A percentile compares a stretch with the other conserved stretches of the same genome.
These are phyloP conservation scores for Hypsizygus marmoreus DNA, from an alignment of 768 basidiomycete species.

Conservation along the genomic window DNA sequence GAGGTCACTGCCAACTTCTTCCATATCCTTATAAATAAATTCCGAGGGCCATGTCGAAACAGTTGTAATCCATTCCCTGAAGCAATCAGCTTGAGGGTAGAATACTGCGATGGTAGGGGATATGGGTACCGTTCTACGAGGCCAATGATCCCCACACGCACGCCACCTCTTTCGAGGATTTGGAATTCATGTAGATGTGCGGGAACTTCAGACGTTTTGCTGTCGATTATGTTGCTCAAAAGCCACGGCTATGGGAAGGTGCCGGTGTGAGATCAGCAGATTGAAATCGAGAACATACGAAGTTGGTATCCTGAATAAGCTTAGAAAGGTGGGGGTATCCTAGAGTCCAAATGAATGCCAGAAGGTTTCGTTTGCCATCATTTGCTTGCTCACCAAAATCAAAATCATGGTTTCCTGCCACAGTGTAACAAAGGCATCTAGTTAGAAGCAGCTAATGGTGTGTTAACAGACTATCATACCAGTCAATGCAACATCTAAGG, in stretches of 20 bases:
- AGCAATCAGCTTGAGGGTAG: not conserved
- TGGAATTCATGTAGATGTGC: slow-evolving; percentile 59
- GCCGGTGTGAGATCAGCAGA: slow-evolving; percentile 1
- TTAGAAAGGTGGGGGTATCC: slow-evolving; percentile 67
- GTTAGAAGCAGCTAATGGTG: too few species aligned
- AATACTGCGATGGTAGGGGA: not conserved
- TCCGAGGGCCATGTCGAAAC: slow-evolving; percentile 83
- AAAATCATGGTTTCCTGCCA: slow-evolving; percentile 87
- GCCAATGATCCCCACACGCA: slow-evolving; percentile 81
- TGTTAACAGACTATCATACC: slow-evolving; percentile 56
- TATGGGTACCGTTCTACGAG: slow-evolving; percentile 77
- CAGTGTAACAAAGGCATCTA: too few species aligned
- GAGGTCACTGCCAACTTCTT: slow-evolving; percentile 66
- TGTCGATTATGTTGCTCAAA: slow-evolving; percentile 83
- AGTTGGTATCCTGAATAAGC: slow-evolving; percentile 71
- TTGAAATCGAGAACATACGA: slow-evolving; percentile 48
- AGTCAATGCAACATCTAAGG: slow-evolving; percentile 77
- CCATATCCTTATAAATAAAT: slow-evolving; percentile 80
- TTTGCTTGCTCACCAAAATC: slow-evolving; percentile 63
- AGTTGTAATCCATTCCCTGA: slow-evolving; percentile 87
- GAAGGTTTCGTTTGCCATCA: not conserved
- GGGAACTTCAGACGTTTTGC: slow-evolving; percentile 62
- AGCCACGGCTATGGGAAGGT: slow-evolving; percentile 73
- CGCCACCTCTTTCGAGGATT: slow-evolving; percentile 68
- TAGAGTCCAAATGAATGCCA: slow-evolving; percentile 19